These are phyloP conservation scores for Tritrichomonas foetus DNA, from an alignment of 208 protist species.

Conservation along the genomic window DNA sequence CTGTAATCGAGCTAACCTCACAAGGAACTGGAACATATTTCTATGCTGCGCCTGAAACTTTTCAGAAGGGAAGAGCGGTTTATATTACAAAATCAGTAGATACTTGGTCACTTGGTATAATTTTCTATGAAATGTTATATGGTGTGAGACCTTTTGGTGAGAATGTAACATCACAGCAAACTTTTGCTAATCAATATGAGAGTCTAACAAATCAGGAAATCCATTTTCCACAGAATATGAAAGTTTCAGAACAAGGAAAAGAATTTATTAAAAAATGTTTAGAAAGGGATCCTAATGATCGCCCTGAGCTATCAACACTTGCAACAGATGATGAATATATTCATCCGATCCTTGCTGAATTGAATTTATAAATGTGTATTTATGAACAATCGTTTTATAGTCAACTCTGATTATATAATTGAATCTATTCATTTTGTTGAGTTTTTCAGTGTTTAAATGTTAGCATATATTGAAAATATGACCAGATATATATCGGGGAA, in stretches of 20 bases:
- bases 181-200: background rate
- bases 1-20: background rate
- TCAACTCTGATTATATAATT: too few species aligned
- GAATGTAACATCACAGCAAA: background rate
- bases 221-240: background rate
- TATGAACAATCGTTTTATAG: too few species aligned
- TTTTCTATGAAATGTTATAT: slow-evolving; percentile 19
- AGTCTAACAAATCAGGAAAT: background rate
- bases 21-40: slow-evolving; percentile 26
- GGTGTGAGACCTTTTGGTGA: background rate
- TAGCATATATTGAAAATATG: too few species aligned
- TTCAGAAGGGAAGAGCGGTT: background rate
- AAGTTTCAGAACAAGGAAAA: background rate
- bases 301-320: background rate
- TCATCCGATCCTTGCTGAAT: too few species aligned
- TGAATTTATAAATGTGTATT: too few species aligned
- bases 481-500: too few species aligned
- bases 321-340: too few species aligned
- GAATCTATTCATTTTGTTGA: too few species aligned
- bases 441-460: too few species aligned
- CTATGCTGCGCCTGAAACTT: background rate
- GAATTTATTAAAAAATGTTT: background rate
- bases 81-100: background rate
- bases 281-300: background rate
- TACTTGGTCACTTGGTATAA: background rate